Conservation (phyloP, 2,329 filamentous ascomycete genomes). For the Zasmidium citrigriseum region DNA sequence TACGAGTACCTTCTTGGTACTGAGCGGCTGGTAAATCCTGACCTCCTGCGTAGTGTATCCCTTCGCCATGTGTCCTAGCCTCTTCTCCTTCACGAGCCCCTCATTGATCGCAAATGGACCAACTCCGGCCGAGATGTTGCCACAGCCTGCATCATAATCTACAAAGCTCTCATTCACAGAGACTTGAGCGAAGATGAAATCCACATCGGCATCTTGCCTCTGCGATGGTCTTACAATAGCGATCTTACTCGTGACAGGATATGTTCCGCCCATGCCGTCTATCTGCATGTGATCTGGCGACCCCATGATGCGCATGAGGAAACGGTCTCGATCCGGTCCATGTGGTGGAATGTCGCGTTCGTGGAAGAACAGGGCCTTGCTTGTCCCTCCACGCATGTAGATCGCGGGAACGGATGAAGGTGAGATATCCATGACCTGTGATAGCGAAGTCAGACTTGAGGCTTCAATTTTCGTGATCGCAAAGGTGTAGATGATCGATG, state of each 20-base stretch:
- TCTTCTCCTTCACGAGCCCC: constrained; percentile 14
- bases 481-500: too few relatives aligned
- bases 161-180: constrained; percentile 17
- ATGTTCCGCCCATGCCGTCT: constrained; percentile 22
- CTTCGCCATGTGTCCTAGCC: constrained; percentile 9
- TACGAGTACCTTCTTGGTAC: constrained; percentile 19
- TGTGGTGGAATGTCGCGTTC: constrained; percentile 19
- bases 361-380: constrained; percentile 24
- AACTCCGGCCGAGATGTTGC: constrained; percentile 22
- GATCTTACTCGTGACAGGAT: constrained; percentile 20
- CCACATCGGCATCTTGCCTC: constrained; percentile 19
- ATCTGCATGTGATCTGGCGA: constrained; percentile 22
- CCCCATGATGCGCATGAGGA: constrained; percentile 19
- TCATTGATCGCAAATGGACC: constrained; percentile 23
- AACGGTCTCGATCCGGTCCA: constrained; percentile 16
- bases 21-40: constrained; percentile 18
- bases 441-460: too few relatives aligned
- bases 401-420: constrained; percentile 11
- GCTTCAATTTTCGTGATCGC: too few relatives aligned
- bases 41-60: constrained; percentile 20
- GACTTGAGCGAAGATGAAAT: constrained; percentile 22
- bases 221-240: constrained; percentile 19
- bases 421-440: neutral
- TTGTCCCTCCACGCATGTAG: constrained; percentile 19
- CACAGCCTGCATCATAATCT: constrained; percentile 20